Conservation (phyloP, 1,284 basidiomycete genomes). For the Naganishia albida region DNA sequence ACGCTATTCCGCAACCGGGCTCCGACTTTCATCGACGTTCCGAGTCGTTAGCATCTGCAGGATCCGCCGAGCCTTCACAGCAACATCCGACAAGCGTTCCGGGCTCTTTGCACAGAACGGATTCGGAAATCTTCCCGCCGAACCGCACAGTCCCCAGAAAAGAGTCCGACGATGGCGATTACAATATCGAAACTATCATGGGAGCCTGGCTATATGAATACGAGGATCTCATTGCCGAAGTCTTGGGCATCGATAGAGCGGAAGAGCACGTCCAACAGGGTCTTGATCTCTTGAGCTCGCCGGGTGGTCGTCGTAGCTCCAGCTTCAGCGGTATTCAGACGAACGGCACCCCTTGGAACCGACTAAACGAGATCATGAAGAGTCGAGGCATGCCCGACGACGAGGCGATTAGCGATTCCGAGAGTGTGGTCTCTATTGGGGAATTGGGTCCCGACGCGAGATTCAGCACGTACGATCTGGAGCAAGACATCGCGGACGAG, state of each 20-base stretch:
- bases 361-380: conserved; percentile 48
- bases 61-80: conserved; percentile 32
- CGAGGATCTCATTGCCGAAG: conserved; percentile 58
- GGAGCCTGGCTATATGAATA: conserved; percentile 60
- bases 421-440: conserved; percentile 82
- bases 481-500: conserved; percentile 60
- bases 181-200: conserved; percentile 58
- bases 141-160: conserved; percentile 46
- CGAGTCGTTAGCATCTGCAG: conserved; percentile 36
- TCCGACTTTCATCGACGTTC: conserved; percentile 35
- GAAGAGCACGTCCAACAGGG: conserved; percentile 28
- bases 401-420: conserved; percentile 81
- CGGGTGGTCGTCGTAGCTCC: conserved; percentile 12
- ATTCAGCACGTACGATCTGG: conserved; percentile 62
- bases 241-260: conserved; percentile 49
- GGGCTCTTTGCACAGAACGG: conserved; percentile 35
- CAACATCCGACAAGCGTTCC: too few relatives aligned
- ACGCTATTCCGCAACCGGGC: conserved; percentile 33
- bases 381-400: conserved; percentile 36
- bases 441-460: conserved; percentile 76
- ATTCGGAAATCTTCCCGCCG: conserved; percentile 59
- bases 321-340: not conserved
- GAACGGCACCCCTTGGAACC: conserved; percentile 48
- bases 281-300: conserved; percentile 11
- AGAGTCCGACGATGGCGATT: conserved; percentile 40